Conservation (phyloP, 1,139 yeast genomes). For the Entelexis sorbosivorans region DNA sequence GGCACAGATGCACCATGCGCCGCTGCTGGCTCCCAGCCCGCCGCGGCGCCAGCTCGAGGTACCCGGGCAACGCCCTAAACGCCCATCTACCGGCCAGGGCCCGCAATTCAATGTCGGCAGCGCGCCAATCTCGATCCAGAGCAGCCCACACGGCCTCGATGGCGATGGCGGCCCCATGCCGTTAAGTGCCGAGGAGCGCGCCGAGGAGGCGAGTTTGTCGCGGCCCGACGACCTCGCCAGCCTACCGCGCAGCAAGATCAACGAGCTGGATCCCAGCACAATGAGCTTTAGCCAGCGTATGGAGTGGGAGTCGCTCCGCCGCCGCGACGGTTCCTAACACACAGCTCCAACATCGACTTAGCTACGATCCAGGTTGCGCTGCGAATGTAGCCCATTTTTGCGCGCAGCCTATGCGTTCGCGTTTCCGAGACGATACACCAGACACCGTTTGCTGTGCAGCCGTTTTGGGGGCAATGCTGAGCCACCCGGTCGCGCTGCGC, state of each 20-base stretch:
- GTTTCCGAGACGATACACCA: too few relatives aligned
- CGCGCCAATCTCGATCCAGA: slow-evolving; percentile 17
- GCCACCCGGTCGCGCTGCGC: too few relatives aligned
- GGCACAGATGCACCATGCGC: slow-evolving; percentile 5
- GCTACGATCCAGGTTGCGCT: too few relatives aligned
- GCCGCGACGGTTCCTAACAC: slow-evolving; percentile 1
- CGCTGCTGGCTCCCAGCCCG: not conserved
- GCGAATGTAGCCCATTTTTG: too few relatives aligned
- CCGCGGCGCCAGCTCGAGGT: not conserved
- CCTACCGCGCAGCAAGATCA: not conserved
- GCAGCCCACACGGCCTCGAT: slow-evolving; percentile 12
- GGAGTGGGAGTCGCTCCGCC: slow-evolving; percentile 26
- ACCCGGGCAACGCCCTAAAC: too few relatives aligned
- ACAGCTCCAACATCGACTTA: too few relatives aligned
- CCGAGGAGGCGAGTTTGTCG: slow-evolving; percentile 3
- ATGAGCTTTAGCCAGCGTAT: slow-evolving; percentile 30
- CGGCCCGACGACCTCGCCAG: not conserved
- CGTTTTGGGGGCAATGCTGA: too few relatives aligned
- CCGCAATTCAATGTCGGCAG: slow-evolving; percentile 12
- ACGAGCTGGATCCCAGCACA: not conserved
- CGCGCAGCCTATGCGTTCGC: too few relatives aligned
- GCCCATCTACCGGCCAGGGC: too few relatives aligned
- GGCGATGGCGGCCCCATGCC: slow-evolving; percentile 19
- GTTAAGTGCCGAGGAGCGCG: slow-evolving; percentile 3
- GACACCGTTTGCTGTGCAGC: too few relatives aligned